Evolutionary conservation across 805 yeast genomes (phyloP), one percentile per base, ranked within the genome.

Genomic region (Candida parachauliodes): DNA sequence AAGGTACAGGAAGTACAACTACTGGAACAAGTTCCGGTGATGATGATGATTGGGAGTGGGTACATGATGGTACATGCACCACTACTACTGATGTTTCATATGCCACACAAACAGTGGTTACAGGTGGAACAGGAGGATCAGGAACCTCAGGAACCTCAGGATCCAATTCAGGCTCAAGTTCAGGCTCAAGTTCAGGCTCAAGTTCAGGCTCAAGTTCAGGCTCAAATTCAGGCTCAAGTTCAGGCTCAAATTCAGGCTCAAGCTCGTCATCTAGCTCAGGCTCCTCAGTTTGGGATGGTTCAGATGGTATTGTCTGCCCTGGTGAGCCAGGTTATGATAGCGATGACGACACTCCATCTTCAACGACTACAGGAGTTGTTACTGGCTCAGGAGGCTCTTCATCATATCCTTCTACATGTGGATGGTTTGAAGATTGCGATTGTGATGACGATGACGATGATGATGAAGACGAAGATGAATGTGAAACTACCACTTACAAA

Each of bases 281-380:
- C 4, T 28, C 32, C 9, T 32, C 36, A 7, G 15, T 21, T 21
- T 39, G 41, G 22, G 46, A 41, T 15, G 31, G 29, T 9, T 33
- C 30, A n/a, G 51, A 44, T 15, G 39, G 35, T 11, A 45, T 41
- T 9, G 20, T 33, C 25, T 34, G 37, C 11, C 37, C 37, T 14
- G 37, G 37, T 12, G 51, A 47, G 25, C 42, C 45, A 39, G 54
- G 46, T 21, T 37, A 38, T n/a, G 44, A 46, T 32, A 45, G 50
- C 41, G 37, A 34, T 18, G 43, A 41, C 10, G 42, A 29, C 16
- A 34, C 32, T 14, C 18, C 27, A n/a, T 16, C 17, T 18, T 12
- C 18, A n/a, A 15, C 31, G 26, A 34, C 36, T 7, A 28, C 21
- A 28, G 21, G 15, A 27, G 30, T 8, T 14, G 12, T 17, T 10